phyloP scores from a whole-genome alignment of 441 rosid genomes.

The Geranium incanum region DNA sequence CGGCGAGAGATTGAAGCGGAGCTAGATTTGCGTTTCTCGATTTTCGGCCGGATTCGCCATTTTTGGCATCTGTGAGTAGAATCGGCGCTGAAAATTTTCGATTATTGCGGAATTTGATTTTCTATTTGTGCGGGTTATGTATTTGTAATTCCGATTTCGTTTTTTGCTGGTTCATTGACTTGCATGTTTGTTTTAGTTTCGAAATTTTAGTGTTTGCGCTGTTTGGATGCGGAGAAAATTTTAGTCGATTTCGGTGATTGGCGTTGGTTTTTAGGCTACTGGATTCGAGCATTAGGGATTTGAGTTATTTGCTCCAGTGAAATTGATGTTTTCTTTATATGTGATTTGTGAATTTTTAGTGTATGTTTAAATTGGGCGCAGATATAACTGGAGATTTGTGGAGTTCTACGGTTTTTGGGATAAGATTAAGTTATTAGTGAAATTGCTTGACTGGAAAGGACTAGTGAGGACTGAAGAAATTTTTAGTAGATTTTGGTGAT shows the following conservation, averaged over 20 bases:
- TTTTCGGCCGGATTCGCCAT: background rate
- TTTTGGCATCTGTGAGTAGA: constrained; percentile 5
- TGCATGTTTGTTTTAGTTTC: background rate
- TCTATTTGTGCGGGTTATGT: background rate
- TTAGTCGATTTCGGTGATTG: constrained; percentile 13
- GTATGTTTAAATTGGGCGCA: constrained; percentile 17
- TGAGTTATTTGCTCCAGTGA: background rate
- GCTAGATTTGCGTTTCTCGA: background rate
- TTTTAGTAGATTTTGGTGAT: constrained; percentile 10
- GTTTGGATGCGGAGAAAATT: background rate
- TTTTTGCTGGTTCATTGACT: background rate
- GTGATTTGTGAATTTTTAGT: background rate
- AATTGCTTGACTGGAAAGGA: background rate
- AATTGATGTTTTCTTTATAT: background rate
- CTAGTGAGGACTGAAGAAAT: background rate
- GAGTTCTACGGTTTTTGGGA: background rate
- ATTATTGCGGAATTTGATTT: background rate
- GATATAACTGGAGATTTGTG: constrained; percentile 12
- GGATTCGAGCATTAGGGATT: constrained; percentile 6
- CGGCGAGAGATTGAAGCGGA: background rate
- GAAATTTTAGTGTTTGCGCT: background rate
- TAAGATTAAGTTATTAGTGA: background rate
- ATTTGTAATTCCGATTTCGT: background rate
- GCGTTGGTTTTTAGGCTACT: background rate
- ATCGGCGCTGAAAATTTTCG: background rate